Conservation (phyloP, 345 rosid species). For the Gossypium anomalum region DNA sequence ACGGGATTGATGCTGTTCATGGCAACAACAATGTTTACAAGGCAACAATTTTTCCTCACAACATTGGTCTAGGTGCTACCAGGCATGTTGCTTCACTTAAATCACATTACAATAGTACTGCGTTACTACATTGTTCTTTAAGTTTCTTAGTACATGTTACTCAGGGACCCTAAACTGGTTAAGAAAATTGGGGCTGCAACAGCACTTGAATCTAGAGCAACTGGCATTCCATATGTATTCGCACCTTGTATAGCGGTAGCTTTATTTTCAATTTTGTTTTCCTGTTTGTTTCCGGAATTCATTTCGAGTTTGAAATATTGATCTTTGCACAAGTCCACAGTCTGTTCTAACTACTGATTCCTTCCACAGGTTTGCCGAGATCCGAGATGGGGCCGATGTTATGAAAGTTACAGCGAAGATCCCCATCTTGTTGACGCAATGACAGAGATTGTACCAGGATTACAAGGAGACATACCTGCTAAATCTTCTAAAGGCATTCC, state of each 20-base stretch:
- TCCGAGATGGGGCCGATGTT: constrained; percentile 97
- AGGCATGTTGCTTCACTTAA: constrained; percentile 34
- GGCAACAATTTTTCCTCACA: constrained; percentile 86
- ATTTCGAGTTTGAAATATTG: neutral
- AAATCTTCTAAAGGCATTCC: constrained; percentile 51
- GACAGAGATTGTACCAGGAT: constrained; percentile 68
- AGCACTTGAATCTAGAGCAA: constrained; percentile 84
- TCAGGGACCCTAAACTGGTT: constrained; percentile 75
- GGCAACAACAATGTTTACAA: constrained; percentile 74
- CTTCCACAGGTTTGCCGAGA: constrained; percentile 75
- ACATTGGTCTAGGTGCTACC: constrained; percentile 80
- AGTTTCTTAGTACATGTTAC: neutral
- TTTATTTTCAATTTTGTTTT: neutral
- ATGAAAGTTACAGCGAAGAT: constrained; percentile 90
- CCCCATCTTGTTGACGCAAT: constrained; percentile 55
- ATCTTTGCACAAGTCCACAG: neutral
- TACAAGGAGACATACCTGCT: constrained; percentile 74
- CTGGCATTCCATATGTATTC: constrained; percentile 72
- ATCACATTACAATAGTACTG: neutral
- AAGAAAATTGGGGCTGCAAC: constrained; percentile 85
- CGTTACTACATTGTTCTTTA: neutral
- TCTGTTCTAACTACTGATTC: neutral
- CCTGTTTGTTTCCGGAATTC: too few species aligned
- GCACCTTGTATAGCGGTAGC: constrained; percentile 91
- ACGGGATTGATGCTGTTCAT: constrained; percentile 86